Evolutionary conservation across 805 yeast genomes (phyloP), one percentile per base, ranked within the genome.

Genomic region (Candida gorgasii): DNA sequence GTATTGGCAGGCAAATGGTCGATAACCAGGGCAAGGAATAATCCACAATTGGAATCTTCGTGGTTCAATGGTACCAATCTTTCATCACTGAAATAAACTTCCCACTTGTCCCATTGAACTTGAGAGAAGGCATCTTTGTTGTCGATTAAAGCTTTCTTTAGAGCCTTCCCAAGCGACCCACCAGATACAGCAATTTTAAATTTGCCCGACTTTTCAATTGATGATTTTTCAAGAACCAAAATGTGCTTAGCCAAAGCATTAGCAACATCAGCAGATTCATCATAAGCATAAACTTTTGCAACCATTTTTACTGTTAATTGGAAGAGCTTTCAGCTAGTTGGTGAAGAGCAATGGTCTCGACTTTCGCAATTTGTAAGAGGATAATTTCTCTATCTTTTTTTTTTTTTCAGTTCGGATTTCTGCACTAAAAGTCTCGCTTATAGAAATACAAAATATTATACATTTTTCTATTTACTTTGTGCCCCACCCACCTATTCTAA

Each of bases 101-200:
- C 79, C 95, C 95, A 86, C 52, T 80, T 73, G 27, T 67, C 62
- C 92, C 95, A 86, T 54, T 79, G 65, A 22, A 83, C 74, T 44
- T 71, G 53, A 1, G 61, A 43, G 1, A 72, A 65, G 31, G 75
- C 58, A 11, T 65, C 67, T 17, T 62, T 42, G 59, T 86, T 76
- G 48, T 78, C 79, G 42, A 89, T 75, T 48, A 89, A 72, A 3
- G 89, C 92, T 35, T 73, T 69, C 46, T 77, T 75, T 57, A 84
- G 72, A 1, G 82, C 88, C 52, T 84, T 82, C 20, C 90, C 88
- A 53, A 89, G 73, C 8, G 96, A 87, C 1, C 98, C 98, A 31
- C 98, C 98, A 45, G 93, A 84, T 36, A 90, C 76, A 9, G 96
- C 97, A 46, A 90, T 72, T 50, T 77, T 79, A 67, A 90, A 90